Evolutionary conservation across 257 asterid species (phyloP).

Genomic region (Nicotiana knightiana): DNA sequence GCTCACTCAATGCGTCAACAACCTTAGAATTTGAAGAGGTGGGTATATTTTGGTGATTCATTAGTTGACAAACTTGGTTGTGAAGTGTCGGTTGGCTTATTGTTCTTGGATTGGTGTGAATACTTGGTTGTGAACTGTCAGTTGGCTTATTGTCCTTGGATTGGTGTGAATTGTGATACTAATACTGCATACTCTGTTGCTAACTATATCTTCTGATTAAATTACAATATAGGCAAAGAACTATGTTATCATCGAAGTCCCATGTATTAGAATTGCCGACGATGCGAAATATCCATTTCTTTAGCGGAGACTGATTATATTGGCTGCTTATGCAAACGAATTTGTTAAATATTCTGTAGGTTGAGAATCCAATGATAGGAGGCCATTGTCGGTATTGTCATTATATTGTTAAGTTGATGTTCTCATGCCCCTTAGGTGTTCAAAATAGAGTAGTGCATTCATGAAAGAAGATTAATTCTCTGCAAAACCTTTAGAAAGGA

Average conservation of each 20-base stretch:
- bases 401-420: not conserved
- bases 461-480: not conserved
- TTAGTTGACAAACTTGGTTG: not conserved
- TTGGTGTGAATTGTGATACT: not conserved
- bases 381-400: not conserved
- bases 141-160: not conserved
- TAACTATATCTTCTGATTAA: not conserved
- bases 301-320: not conserved
- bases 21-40: not conserved
- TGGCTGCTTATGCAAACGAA: not conserved
- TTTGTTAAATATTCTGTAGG: not conserved
- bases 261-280: not conserved
- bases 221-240: not conserved
- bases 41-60: not conserved
- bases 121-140: not conserved
- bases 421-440: not conserved
- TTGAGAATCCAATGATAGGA: constrained; percentile 3
- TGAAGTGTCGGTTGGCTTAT: not conserved
- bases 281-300: not conserved
- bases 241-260: constrained; percentile 3
- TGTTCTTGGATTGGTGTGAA: not conserved
- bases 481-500: not conserved
- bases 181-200: not conserved
- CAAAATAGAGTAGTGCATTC: not conserved
- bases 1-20: not conserved